A percentile compares a stretch with the other conserved stretches of the same genome.
phyloP scores from a whole-genome alignment of 2,329 filamentous ascomycete species.

The Colletotrichum melonis region DNA sequence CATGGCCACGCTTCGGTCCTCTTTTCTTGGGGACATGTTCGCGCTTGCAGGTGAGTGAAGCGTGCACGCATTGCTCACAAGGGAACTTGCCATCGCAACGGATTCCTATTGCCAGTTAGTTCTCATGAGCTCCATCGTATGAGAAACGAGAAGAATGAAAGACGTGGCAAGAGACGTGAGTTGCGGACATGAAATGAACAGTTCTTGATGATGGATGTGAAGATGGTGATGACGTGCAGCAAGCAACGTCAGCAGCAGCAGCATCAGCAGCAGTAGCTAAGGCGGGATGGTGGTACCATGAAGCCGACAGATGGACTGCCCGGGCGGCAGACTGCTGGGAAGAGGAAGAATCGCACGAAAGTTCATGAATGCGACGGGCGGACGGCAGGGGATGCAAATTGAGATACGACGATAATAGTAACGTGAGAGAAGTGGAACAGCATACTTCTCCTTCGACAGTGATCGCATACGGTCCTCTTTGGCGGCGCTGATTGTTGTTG shows the following conservation, averaged over 20 bases:
- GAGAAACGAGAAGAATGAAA: not conserved
- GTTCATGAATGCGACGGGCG: slow-evolving; percentile 28
- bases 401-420: not conserved
- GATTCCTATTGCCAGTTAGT: slow-evolving; percentile 47
- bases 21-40: slow-evolving; percentile 74
- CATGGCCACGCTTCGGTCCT: slow-evolving; percentile 71
- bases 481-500: slow-evolving; percentile 33
- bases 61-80: slow-evolving; percentile 70
- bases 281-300: slow-evolving; percentile 23
- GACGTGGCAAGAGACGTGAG: not conserved
- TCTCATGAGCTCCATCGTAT: not conserved
- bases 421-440: slow-evolving; percentile 28
- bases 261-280: not conserved
- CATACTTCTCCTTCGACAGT: slow-evolving; percentile 57
- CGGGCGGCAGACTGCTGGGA: slow-evolving; percentile 35
- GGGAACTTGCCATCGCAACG: slow-evolving; percentile 59
- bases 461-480: slow-evolving; percentile 57
- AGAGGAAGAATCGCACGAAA: slow-evolving; percentile 37
- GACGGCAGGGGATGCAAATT: not conserved
- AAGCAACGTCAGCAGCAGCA: not conserved
- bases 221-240: slow-evolving; percentile 26
- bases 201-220: slow-evolving; percentile 25
- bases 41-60: slow-evolving; percentile 71
- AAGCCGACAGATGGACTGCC: slow-evolving; percentile 31
- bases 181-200: slow-evolving; percentile 30